Percentiles rank a stretch among this genome's conserved stretches.
These are phyloP conservation scores for Solanum paucissectum DNA, from an alignment of 257 asterid genomes.

Conservation along the genomic window DNA sequence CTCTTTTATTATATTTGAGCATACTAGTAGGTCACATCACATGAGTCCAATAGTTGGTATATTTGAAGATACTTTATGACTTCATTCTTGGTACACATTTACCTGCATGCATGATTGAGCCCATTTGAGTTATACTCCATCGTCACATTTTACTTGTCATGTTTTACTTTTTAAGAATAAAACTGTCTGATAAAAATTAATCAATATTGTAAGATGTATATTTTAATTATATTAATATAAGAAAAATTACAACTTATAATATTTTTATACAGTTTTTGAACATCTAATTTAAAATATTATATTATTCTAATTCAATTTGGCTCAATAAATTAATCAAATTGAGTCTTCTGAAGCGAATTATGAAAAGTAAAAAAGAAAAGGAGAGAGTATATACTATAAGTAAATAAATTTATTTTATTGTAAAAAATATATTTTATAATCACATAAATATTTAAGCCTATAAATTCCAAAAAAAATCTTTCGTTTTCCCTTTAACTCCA, in stretches of 20 bases:
- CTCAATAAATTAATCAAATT: not conserved
- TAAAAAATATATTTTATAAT: too few species aligned
- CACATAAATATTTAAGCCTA: not conserved
- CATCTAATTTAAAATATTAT: not conserved
- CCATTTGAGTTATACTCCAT: not conserved
- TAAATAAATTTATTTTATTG: too few species aligned
- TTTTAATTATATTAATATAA: not conserved
- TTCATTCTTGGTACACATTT: not conserved
- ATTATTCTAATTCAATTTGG: not conserved
- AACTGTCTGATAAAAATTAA: not conserved
- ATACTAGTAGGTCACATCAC: not conserved
- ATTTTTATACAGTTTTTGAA: not conserved
- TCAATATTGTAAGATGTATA: not conserved
- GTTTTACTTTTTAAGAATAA: rapidly evolving
- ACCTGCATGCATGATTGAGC: not conserved
- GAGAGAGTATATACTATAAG: not conserved
- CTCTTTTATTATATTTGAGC: not conserved
- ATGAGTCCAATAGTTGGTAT: not conserved
- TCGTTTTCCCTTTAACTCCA: not conserved
- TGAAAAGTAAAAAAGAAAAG: not conserved
- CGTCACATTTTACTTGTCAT: not conserved
- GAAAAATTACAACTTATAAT: not conserved
- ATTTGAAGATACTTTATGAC: not conserved
- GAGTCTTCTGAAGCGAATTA: not conserved
- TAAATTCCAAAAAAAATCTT: not conserved